Conservation (phyloP, 495 filamentous ascomycete genomes). For the Penicillium maclennaniae region DNA sequence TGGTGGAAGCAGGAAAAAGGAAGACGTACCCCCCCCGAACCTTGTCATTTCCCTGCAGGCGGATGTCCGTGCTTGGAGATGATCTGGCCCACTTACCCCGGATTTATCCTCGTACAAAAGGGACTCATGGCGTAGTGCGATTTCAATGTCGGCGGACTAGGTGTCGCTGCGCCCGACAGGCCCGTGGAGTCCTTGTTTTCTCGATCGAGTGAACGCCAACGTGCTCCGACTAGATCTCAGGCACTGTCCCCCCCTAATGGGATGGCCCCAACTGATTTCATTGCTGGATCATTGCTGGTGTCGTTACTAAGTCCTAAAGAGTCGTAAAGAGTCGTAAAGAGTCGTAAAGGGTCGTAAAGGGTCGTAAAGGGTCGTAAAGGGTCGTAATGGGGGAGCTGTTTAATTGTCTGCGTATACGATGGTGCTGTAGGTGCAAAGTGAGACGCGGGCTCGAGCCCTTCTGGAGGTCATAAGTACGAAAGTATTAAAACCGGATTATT, state of each 20-base stretch:
- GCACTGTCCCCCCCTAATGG: no score
- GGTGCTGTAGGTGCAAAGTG: background rate
- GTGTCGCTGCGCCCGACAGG: background rate
- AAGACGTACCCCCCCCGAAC: constrained; percentile 10
- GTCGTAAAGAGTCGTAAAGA: no score
- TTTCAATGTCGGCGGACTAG: constrained; percentile 13
- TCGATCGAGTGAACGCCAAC: background rate
- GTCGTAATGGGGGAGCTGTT: no score
- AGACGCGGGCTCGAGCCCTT: background rate
- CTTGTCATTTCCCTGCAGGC: constrained; percentile 32
- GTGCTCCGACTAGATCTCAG: no score
- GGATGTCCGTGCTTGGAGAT: constrained; percentile 36
- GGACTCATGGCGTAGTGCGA: constrained; percentile 12
- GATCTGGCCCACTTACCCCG: constrained; percentile 47
- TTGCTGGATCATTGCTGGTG: no score
- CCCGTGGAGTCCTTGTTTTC: constrained; percentile 1
- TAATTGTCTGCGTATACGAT: no score
- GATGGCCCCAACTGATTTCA: no score
- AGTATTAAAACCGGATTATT: background rate
- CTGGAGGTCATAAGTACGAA: background rate
- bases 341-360: no score
- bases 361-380: no score
- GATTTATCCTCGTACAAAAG: constrained; percentile 28
- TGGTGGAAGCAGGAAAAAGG: background rate
- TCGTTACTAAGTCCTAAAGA: no score